A percentile compares a stretch with the other conserved stretches of the same genome.
Conservation (phyloP, 805 yeast genomes). For the Metschnikowia matae region DNA sequence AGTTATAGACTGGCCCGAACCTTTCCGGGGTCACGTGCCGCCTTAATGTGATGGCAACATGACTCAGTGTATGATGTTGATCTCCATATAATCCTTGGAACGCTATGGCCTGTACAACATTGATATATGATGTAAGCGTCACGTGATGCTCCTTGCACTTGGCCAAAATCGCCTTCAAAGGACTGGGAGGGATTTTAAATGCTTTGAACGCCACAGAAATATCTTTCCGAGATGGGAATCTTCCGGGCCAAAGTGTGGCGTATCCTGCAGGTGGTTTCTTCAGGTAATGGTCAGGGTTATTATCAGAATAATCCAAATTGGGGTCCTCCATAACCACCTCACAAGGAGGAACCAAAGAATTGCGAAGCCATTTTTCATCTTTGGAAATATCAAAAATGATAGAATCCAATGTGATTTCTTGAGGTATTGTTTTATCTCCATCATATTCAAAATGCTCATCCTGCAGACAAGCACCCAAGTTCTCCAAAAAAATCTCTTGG, state of each 20-base stretch:
- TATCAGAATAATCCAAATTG: slow-evolving; percentile 24
- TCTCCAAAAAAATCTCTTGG: slow-evolving; percentile 32
- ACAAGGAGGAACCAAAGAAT: slow-evolving; percentile 34
- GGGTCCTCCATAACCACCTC: slow-evolving; percentile 28
- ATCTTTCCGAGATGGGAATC: slow-evolving; percentile 18
- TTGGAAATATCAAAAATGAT: slow-evolving; percentile 20
- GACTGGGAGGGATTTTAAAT: slow-evolving; percentile 24
- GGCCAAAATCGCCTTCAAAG: slow-evolving; percentile 21
- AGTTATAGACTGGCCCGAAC: slow-evolving; percentile 16
- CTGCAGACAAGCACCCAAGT: slow-evolving; percentile 19
- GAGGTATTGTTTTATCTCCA: slow-evolving; percentile 8
- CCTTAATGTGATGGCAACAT: slow-evolving; percentile 34
- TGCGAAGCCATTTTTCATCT: slow-evolving; percentile 20
- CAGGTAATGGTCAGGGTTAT: slow-evolving; percentile 24
- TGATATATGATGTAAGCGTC: slow-evolving; percentile 32
- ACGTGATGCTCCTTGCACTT: slow-evolving; percentile 28
- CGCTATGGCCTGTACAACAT: slow-evolving; percentile 23
- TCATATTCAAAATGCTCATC: slow-evolving; percentile 14
- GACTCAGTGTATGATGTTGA: slow-evolving; percentile 21
- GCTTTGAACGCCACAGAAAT: slow-evolving; percentile 23
- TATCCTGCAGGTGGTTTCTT: slow-evolving; percentile 19
- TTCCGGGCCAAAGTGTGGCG: slow-evolving; percentile 30
- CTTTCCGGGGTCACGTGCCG: slow-evolving; percentile 16
- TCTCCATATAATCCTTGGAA: slow-evolving; percentile 28
- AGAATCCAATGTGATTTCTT: slow-evolving; percentile 2